These are phyloP conservation scores for Boletus barrowsii DNA, from an alignment of 768 basidiomycete species.

Conservation along the genomic window DNA sequence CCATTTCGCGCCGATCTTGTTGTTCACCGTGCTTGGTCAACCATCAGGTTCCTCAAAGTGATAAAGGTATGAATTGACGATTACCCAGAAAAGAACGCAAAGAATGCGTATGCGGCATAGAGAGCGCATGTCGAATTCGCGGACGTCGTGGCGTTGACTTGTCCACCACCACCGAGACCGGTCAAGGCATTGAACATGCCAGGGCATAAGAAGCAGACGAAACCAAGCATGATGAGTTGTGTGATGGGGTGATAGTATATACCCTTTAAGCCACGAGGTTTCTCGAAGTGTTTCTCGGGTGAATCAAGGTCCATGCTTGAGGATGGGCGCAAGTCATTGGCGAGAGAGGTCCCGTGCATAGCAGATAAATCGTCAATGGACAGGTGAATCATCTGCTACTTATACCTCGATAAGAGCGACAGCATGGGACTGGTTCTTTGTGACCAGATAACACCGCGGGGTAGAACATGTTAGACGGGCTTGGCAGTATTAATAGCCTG, in stretches of 20 bases:
- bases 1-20: constrained; percentile 66
- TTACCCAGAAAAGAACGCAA: constrained; percentile 67
- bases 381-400: too few species aligned
- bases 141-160: constrained; percentile 58
- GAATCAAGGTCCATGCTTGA: too few species aligned
- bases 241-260: constrained; percentile 57
- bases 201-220: not conserved
- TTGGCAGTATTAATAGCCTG: too few species aligned
- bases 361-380: too few species aligned
- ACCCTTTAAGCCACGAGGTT: constrained; percentile 49
- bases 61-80: not conserved
- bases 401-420: too few species aligned
- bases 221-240: constrained; percentile 33
- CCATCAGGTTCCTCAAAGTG: not conserved
- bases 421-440: too few species aligned
- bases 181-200: constrained; percentile 50
- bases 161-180: constrained; percentile 76
- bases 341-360: too few species aligned
- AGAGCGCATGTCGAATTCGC: constrained; percentile 70
- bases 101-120: constrained; percentile 57
- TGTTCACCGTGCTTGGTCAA: constrained; percentile 63
- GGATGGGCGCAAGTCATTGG: too few species aligned
- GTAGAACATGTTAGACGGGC: too few species aligned
- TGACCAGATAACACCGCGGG: too few species aligned
- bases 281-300: constrained; percentile 25